Evolutionary conservation across 1,284 basidiomycete genomes (phyloP), one percentile per base, ranked within the genome.

Genomic region (Leccinum ponderosum): DNA sequence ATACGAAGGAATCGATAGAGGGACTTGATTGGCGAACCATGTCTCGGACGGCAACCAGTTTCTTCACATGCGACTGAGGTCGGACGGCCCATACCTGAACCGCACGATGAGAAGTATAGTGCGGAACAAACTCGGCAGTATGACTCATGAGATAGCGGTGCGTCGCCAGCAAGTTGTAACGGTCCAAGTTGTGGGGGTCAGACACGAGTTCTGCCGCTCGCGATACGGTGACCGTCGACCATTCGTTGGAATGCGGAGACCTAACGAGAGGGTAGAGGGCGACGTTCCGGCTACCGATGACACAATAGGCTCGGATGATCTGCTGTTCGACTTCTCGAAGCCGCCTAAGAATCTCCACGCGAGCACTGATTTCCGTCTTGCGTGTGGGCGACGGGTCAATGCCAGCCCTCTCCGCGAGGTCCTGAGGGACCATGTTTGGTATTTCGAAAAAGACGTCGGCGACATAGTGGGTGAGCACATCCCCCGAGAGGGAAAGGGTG

Each of bases 131-230:
- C 53, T 88, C 76, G 17, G 83, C 69, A 1, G 86, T 73, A 12
- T 84, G 77, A 8, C 78, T 73, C 86, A 97, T 90, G 64, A 98
- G 76, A 62, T 88, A 82, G 59, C 83, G 82, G 75, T 97, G 94
- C 0, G 89, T 81, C 0, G 90, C 93, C 63, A 92, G 84, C 8
- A 83, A 69, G 42, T 76, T 74, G 56, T 81, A 66, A 53, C 78
- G 67, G 15, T 74, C 70, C 47, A 77, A 71, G 14, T 73, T 67
- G 3, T 66, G 55, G 5, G 77, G 69, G 27, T 62, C 60, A 17
- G 57, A 64, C 12, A 88, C 64, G 6, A 83, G 67, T 14, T 73
- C 65, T 4, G 83, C 81, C n/a, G 82, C 83, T 51, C 87, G 78
- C 2, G 72, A 57, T 14, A 85, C 70, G 0, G 85, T 83, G 25